Conservation (phyloP, 768 basidiomycete genomes). For the Xerocomellus amylosporus region DNA sequence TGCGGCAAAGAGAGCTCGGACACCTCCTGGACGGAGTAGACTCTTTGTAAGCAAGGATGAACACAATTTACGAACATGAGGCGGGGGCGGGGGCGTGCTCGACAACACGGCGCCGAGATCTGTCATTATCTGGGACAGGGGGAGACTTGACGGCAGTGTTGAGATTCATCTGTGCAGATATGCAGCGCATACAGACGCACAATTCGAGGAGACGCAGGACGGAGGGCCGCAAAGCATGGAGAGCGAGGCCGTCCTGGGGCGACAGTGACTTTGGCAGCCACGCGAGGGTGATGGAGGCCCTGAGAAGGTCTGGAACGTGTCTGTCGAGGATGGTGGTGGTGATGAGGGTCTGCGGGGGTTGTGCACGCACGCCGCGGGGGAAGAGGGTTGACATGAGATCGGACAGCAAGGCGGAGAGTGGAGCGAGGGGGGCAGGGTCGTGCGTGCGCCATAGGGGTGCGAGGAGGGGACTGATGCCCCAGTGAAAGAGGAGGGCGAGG, state of each 20-base stretch:
- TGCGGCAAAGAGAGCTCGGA: constrained; percentile 65
- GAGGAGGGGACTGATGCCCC: constrained; percentile 62
- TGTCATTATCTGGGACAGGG: constrained; percentile 62
- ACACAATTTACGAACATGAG: constrained; percentile 58
- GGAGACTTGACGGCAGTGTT: constrained; percentile 40
- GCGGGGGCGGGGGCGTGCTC: constrained; percentile 36
- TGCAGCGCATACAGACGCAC: constrained; percentile 44
- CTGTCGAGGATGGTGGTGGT: constrained; percentile 54
- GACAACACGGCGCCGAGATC: constrained; percentile 63
- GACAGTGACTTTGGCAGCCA: constrained; percentile 64
- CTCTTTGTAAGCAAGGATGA: constrained; percentile 66
- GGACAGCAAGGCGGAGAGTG: constrained; percentile 42
- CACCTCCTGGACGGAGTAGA: constrained; percentile 65
- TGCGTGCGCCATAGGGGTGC: constrained; percentile 36
- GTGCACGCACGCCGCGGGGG: constrained; percentile 47
- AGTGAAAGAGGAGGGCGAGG: constrained; percentile 66
- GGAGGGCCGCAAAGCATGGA: constrained; percentile 48
- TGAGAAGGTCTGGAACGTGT: constrained; percentile 58
- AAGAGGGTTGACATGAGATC: constrained; percentile 52
- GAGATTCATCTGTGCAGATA: constrained; percentile 8
- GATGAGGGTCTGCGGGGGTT: constrained; percentile 56
- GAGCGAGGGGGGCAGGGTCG: constrained; percentile 36
- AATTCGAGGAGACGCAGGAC: constrained; percentile 57
- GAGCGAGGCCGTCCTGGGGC: constrained; percentile 36
- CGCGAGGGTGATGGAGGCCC: constrained; percentile 60